Base-by-base conservation (phyloP, 441 rosid species). In the Melastoma candidum region DNA sequence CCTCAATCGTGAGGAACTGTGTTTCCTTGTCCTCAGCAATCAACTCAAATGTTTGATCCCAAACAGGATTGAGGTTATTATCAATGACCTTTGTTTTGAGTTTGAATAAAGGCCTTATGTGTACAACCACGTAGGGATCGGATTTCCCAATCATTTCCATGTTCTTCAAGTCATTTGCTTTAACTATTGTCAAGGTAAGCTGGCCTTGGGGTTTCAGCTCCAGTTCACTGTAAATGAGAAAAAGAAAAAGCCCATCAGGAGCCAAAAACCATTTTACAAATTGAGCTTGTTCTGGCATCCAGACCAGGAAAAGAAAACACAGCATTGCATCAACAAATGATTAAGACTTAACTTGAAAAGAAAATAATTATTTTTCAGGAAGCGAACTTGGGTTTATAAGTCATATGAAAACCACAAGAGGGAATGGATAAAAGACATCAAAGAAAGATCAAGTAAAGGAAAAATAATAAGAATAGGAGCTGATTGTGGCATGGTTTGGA, bases 81-180 rank as follows among this genome's bases (percentile, higher is more conserved):
- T 88, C 95, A 22, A 93, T 65, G 32, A 75, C 74, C 3, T 72
- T 70, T 51, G 98, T 71, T 80, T 88, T 93, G 53, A 82, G 76
- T 81, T 93, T 93, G 76, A 86, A 77, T 22, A 86, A 69, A 58
- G 97, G 95, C 51, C 95, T 83, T 58, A 88, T 71, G 61, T 81
- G 57, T 52, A 93, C 66, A 54, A 77, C 83, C 7, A 68, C 90
- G 11, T 93, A 93, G 24, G 98, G 98, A 77, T 93, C 98, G 26
- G 98, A 93, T 76, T 84, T 88, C 60, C 98, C 98, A 67, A 93
- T 80, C 93, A 93, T 63, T 72, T 93, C 98, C 95, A 79, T 82
- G 74, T 93, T 93, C 84, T 93, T 93, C 81, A 92, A 71, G 68
- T 75, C 84, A 63, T 69, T 92, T 57, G 90, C 96, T 71, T 74